A percentile compares a stretch with the other conserved stretches of the same genome.
These are phyloP conservation scores for Cladosporium austrohemisphaericum DNA, from an alignment of 2,329 filamentous ascomycete species.

Conservation along the genomic window DNA sequence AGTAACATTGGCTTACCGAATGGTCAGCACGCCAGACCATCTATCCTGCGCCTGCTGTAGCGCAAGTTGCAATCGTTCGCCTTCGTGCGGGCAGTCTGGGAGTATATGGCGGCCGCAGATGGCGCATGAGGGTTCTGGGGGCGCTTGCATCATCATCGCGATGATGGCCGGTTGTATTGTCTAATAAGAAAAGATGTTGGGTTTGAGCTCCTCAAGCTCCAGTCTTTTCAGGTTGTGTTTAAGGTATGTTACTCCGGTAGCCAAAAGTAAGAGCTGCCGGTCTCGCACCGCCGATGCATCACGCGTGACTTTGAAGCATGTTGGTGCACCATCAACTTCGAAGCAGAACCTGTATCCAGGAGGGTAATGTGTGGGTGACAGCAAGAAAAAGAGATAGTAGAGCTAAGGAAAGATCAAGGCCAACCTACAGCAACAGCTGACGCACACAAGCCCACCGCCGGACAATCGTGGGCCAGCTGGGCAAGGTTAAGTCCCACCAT, in stretches of 20 bases:
- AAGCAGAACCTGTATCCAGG: too few relatives aligned
- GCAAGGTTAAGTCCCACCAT: too few relatives aligned
- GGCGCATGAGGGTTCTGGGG: conserved; percentile 29
- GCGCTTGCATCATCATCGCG: not conserved
- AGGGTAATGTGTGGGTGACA: too few relatives aligned
- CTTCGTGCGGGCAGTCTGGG: conserved; percentile 34
- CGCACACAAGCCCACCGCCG: too few relatives aligned
- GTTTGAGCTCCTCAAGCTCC: too few relatives aligned
- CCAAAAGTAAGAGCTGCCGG: not conserved
- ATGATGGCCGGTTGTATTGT: not conserved
- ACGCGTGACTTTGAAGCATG: too few relatives aligned
- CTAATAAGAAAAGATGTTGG: not conserved
- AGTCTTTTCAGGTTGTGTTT: too few relatives aligned
- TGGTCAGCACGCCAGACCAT: conserved; percentile 27
- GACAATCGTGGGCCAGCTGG: too few relatives aligned
- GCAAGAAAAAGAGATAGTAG: not conserved
- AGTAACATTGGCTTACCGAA: conserved; percentile 23
- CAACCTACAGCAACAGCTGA: not conserved
- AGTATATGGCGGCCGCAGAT: conserved; percentile 33
- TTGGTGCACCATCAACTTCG: too few relatives aligned
- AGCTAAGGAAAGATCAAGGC: not conserved
- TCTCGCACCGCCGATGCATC: not conserved
- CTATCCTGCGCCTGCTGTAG: conserved; percentile 31
- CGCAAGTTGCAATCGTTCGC: conserved; percentile 31
- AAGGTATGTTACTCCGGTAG: too few relatives aligned